phyloP scores from a whole-genome alignment of 2,329 filamentous ascomycete species.

The Penicillium sp. region DNA sequence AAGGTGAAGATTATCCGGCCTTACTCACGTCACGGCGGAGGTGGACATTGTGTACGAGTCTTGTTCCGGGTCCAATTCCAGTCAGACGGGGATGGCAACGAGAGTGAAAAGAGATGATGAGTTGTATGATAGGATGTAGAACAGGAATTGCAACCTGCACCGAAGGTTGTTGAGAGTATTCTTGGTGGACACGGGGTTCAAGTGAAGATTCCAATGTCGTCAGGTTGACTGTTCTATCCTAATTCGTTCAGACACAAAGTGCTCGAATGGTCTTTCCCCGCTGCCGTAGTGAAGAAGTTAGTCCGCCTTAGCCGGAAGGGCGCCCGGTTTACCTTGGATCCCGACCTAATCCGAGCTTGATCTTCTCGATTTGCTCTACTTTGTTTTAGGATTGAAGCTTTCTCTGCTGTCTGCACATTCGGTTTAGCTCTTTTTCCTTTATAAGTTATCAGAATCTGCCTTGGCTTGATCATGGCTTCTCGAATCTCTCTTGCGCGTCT shows the following conservation, averaged over 20 bases:
- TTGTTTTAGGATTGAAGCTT: conserved; percentile 4
- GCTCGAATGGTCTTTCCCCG: conserved; percentile 19
- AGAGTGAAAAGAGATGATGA: background rate
- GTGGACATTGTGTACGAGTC: conserved; percentile 29
- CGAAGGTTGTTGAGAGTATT: conserved; percentile 5
- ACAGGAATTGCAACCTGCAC: background rate
- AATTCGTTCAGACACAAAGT: conserved; percentile 23
- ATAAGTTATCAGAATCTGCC: background rate
- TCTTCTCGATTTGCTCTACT: background rate
- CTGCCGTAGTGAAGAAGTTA: conserved; percentile 17
- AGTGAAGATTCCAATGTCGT: conserved; percentile 8
- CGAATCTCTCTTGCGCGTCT: conserved; percentile 38
- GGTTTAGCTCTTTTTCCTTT: background rate
- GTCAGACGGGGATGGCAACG: conserved; percentile 2
- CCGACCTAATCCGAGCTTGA: conserved; percentile 14
- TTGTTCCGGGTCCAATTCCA: conserved; percentile 6
- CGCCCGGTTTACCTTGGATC: conserved; percentile 6
- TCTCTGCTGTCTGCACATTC: background rate
- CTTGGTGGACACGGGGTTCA: conserved; percentile 6
- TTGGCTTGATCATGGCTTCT: conserved; percentile 35
- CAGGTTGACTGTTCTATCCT: conserved; percentile 27
- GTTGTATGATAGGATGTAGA: too few relatives aligned
- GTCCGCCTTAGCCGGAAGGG: conserved; percentile 10
- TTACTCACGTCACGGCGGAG: conserved; percentile 39
- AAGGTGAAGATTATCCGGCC: background rate